Evolutionary conservation across 768 basidiomycete genomes (phyloP).

Genomic region (Lactarius tabidus): DNA sequence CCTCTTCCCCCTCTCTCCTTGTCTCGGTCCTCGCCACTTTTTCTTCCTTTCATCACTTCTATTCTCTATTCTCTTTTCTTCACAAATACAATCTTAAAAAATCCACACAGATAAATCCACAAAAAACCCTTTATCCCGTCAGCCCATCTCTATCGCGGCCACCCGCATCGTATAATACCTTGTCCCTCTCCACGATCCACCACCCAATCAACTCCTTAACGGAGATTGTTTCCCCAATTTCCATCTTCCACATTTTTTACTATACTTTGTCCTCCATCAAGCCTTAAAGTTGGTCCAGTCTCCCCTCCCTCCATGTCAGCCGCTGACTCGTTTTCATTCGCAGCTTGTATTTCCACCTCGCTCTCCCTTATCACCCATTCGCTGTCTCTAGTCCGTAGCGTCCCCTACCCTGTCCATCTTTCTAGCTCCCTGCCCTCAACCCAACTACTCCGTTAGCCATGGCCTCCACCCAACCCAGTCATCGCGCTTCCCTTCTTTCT

Average conservation of each 20-base stretch:
- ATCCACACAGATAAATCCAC: conserved; percentile 6
- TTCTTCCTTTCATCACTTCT: conserved; percentile 27
- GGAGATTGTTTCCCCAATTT: conserved; percentile 13
- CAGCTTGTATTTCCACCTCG: conserved; percentile 34
- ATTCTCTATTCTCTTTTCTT: conserved; percentile 21
- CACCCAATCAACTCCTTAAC: conserved; percentile 17
- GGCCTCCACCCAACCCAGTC: conserved; percentile 44
- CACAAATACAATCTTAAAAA: conserved; percentile 5
- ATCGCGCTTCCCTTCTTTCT: conserved; percentile 79
- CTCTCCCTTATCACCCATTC: conserved; percentile 23
- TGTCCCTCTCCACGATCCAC: conserved; percentile 19
- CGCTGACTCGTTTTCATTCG: conserved; percentile 16
- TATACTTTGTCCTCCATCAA: conserved; percentile 12
- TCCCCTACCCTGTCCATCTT: conserved; percentile 22
- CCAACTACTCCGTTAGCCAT: conserved; percentile 31
- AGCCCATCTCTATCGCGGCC: conserved; percentile 20
- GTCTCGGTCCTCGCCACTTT: conserved; percentile 24
- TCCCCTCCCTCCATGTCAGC: conserved; percentile 11
- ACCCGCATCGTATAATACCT: conserved; percentile 21
- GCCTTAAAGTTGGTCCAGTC: conserved; percentile 12
- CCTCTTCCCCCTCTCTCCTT: conserved; percentile 19
- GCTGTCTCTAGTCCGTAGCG: conserved; percentile 26
- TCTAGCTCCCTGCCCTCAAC: conserved; percentile 22
- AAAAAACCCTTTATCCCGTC: conserved; percentile 8
- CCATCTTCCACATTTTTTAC: conserved; percentile 20